phyloP scores from a whole-genome alignment of 352 stramenopile genomes.

The Thraustochytrium striatum region DNA sequence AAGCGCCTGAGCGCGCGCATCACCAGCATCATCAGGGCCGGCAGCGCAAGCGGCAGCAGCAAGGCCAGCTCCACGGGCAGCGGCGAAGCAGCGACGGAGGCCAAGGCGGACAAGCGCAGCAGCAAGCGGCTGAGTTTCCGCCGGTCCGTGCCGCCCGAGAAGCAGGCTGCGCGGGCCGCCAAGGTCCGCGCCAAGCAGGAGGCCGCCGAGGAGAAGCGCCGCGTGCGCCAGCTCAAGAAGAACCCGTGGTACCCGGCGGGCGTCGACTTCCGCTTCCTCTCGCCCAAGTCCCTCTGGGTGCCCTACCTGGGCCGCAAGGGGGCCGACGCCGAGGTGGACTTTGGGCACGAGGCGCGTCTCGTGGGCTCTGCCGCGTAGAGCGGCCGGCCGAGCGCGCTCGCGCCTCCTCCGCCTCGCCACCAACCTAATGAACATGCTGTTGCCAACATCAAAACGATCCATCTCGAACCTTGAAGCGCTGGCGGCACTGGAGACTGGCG shows the following conservation, averaged over 20 bases:
- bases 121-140: slow-evolving; percentile 32
- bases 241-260: slow-evolving; percentile 38
- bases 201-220: background rate
- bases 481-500: background rate
- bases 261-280: slow-evolving; percentile 33
- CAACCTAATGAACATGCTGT: too few species aligned
- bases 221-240: slow-evolving; percentile 11
- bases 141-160: background rate
- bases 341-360: too few species aligned
- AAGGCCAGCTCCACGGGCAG: background rate
- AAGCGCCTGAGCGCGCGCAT: too few species aligned
- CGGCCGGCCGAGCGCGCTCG: too few species aligned
- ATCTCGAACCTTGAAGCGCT: background rate
- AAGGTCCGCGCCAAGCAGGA: slow-evolving; percentile 13
- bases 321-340: background rate
- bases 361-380: too few species aligned
- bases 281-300: slow-evolving; percentile 8
- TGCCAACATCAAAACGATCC: too few species aligned
- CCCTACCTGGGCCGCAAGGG: background rate
- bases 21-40: too few species aligned
- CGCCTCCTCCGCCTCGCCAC: too few species aligned
- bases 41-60: background rate
- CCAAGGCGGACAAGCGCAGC: background rate
- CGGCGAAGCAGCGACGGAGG: background rate
- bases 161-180: background rate